Evolutionary conservation across 2,329 filamentous ascomycete genomes (phyloP).

Genomic region (Mariannaea elegans): DNA sequence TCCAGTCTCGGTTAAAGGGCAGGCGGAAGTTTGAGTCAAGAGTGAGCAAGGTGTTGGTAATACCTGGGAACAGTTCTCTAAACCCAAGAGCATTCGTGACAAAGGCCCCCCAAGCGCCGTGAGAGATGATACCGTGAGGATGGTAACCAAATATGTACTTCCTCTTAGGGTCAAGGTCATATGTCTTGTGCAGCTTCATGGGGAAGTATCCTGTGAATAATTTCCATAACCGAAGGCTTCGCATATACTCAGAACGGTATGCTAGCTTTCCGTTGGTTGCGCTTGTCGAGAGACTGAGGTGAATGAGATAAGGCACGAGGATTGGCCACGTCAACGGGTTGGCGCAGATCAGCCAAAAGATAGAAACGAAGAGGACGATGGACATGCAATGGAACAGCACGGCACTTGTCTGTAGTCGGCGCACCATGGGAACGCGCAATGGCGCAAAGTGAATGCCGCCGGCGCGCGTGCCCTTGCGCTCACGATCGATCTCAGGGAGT

Average conservation of each 20-base stretch:
- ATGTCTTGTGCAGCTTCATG: slow-evolving; percentile 84
- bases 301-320: slow-evolving; percentile 79
- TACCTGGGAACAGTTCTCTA: slow-evolving; percentile 86
- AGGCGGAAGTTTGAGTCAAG: slow-evolving; percentile 97
- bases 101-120: slow-evolving; percentile 94
- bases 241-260: slow-evolving; percentile 78
- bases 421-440: slow-evolving; percentile 73
- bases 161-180: slow-evolving; percentile 78
- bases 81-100: slow-evolving; percentile 91
- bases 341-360: slow-evolving; percentile 91
- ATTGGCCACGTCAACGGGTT: slow-evolving; percentile 93
- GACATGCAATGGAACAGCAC: slow-evolving; percentile 78
- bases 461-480: slow-evolving; percentile 47
- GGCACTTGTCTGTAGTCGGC: slow-evolving; percentile 80
- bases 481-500: slow-evolving; percentile 30
- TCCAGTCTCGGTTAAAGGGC: slow-evolving; percentile 92
- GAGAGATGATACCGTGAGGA: slow-evolving; percentile 95
- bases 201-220: slow-evolving; percentile 95
- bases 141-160: slow-evolving; percentile 99
- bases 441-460: slow-evolving; percentile 84
- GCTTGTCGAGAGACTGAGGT: slow-evolving; percentile 82
- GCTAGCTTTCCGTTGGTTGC: slow-evolving; percentile 78
- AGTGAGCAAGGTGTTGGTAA: slow-evolving; percentile 92
- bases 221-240: slow-evolving; percentile 80
- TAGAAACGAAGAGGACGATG: slow-evolving; percentile 74